phyloP scores from a whole-genome alignment of 2,329 filamentous ascomycete genomes.

The Bipolaris oryzae region DNA sequence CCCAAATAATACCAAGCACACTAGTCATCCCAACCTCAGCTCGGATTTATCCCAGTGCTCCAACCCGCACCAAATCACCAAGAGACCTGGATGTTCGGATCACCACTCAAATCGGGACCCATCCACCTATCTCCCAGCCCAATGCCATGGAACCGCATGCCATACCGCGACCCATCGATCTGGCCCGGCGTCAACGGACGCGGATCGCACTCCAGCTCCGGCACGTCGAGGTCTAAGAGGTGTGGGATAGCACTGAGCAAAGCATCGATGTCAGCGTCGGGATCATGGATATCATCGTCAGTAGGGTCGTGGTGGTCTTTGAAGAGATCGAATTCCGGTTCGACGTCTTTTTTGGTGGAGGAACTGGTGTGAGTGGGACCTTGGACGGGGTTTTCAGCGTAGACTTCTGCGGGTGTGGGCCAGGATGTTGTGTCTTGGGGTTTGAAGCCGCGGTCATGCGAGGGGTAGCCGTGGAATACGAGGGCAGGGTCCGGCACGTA shows the following conservation, averaged over 20 bases:
- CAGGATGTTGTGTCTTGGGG: slow-evolving; percentile 11
- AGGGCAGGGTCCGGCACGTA: background rate
- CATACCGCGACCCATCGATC: slow-evolving; percentile 23
- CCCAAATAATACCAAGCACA: no score
- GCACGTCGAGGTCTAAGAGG: slow-evolving; percentile 14
- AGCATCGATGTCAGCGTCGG: slow-evolving; percentile 19
- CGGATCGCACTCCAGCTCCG: slow-evolving; percentile 12
- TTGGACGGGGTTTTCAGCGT: background rate
- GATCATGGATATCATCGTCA: slow-evolving; percentile 11
- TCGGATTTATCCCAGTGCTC: no score
- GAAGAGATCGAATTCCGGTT: slow-evolving; percentile 9
- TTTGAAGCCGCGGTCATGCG: background rate
- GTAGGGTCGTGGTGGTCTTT: slow-evolving; percentile 13
- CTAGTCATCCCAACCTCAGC: no score
- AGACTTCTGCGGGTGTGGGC: slow-evolving; percentile 29
- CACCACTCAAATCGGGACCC: slow-evolving; percentile 4
- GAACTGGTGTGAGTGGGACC: no score
- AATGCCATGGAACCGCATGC: slow-evolving; percentile 21
- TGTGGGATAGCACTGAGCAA: slow-evolving; percentile 12
- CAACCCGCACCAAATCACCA: background rate
- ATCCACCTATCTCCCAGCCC: slow-evolving; percentile 23
- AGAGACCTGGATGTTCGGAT: background rate
- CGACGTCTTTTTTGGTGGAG: no score
- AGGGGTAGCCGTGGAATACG: background rate
- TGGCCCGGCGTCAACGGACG: slow-evolving; percentile 27